Evolutionary conservation across 176 grass and related monocot species (phyloP), one percentile per base, ranked within the genome.

Genomic region (Aegilops speltoides): DNA sequence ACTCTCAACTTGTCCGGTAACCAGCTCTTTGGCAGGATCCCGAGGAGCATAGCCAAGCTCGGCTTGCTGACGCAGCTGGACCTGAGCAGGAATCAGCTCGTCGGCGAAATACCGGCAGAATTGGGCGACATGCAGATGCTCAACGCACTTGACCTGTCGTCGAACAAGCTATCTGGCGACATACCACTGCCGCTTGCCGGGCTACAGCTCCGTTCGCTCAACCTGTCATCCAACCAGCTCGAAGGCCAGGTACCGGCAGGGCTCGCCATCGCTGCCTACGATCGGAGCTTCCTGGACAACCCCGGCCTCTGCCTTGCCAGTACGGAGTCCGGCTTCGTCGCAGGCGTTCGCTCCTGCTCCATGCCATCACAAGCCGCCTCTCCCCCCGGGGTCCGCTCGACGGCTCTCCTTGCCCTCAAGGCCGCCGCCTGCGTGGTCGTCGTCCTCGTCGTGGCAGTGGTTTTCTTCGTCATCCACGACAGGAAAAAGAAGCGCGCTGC

Each of bases 191-290:
- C 48, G 36, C 89, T 98, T 20, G 76, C 31, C 14, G 63, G 68
- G 15, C 85, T 89, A 6, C 82, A 25, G 10, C 46, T 93, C 37
- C 84, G n/a, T 41, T 14, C 23, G 60, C 88, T 98, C 25, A 91
- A 98, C 71, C 86, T 98, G 25, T 98, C 96, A 10, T 94, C 88
- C n/a, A 95, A 98, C 86, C 68, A 89, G 32, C 88, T 98, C 41
- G 73, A 48, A 16, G 93, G 96, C 26, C 59, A 87, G 76, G 84
- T 98, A 29, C 96, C 96, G 5, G 28, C 31, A 7, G 68, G 0
- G 13, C 36, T 95, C 9, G 86, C 88, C 73, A 92, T 2, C 48
- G 19, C 20, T 5, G 88, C 69, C 5, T 91, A 95, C 62, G 82
- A 83, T 22, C 29, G 15, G 4, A 98, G 96, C 88, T 98, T 98